These are phyloP conservation scores for Quercus rubra DNA, from an alignment of 306 rosid genomes.

Conservation along the genomic window DNA sequence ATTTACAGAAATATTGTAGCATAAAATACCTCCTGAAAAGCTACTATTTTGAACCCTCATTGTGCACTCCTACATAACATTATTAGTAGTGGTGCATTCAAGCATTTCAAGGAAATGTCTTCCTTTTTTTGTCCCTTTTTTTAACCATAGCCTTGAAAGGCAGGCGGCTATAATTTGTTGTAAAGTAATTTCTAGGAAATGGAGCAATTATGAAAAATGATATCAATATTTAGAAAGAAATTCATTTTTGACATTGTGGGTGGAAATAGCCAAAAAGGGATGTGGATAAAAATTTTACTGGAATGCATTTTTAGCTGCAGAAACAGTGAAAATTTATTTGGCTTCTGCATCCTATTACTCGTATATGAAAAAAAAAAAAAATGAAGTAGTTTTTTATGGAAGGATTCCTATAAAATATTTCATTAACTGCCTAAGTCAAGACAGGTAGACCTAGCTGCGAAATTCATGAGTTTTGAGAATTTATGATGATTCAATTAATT, in stretches of 20 bases:
- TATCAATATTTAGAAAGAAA: background rate
- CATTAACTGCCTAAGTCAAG: too few relatives aligned
- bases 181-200: background rate
- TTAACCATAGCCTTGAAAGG: background rate
- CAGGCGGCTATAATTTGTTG: background rate
- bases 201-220: background rate
- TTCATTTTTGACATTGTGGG: background rate
- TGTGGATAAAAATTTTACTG: background rate
- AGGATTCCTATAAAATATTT: too few relatives aligned
- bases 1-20: background rate
- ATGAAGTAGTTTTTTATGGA: too few relatives aligned
- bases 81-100: background rate
- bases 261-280: background rate
- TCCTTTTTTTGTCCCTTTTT: background rate
- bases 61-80: background rate
- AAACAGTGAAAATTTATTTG: background rate
- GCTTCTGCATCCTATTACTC: background rate
- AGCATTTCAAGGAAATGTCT: background rate
- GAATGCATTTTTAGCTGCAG: background rate
- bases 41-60: background rate
- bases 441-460: too few relatives aligned
- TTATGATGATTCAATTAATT: background rate
- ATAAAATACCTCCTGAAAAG: background rate
- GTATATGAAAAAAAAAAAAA: background rate
- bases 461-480: background rate